Evolutionary conservation across 2,329 filamentous ascomycete species (phyloP), one percentile per base, ranked within the genome.

Genomic region (Coniochaeta pulveracea): DNA sequence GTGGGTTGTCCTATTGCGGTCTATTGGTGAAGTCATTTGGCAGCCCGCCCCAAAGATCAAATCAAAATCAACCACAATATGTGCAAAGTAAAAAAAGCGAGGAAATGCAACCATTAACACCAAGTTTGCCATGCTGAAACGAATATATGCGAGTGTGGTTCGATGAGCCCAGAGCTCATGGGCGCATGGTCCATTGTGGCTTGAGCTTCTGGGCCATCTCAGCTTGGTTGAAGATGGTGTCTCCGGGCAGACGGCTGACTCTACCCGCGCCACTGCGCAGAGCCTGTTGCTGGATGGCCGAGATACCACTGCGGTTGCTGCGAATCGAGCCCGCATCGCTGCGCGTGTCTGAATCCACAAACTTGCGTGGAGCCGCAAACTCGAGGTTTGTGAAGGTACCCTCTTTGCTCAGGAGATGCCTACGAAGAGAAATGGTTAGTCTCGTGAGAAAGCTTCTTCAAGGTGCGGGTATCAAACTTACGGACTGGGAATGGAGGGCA

Each of bases 401-500:
- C 2, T 82, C 88, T 49, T 85, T 88, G 49, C 81, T 76, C 33
- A 91, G 66, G 48, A 75, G 47, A 51, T 88, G 79, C 25, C 77
- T 82, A 40, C 21, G 4, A 14, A 18, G 27, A 15, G 5, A 3
- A 2, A 1, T 12, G 22, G 43, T 57, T 50, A 61, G 55, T 34
- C 15, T 10, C 5, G 26, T 8, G 26, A 7, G 26, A 23, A 23
- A 23, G 21, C 21, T 23, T 23, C 8, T 11, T 34, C 6, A 11
- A 14, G 8, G 8, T 7, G 30, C 40, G 6, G 25, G 9, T 3
- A 18, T 14, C 9, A 17, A 41, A 81, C 83, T 81, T 76, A 89
- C 75, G 91, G 86, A 69, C 86, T 95, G 23, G 91, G 91, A 42
- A 98, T 76, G 7, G 72, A 69, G 10, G 80, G 60, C 40, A 96